Conservation (phyloP, 495 filamentous ascomycete species). For the Hypoxylon subgilvum region DNA sequence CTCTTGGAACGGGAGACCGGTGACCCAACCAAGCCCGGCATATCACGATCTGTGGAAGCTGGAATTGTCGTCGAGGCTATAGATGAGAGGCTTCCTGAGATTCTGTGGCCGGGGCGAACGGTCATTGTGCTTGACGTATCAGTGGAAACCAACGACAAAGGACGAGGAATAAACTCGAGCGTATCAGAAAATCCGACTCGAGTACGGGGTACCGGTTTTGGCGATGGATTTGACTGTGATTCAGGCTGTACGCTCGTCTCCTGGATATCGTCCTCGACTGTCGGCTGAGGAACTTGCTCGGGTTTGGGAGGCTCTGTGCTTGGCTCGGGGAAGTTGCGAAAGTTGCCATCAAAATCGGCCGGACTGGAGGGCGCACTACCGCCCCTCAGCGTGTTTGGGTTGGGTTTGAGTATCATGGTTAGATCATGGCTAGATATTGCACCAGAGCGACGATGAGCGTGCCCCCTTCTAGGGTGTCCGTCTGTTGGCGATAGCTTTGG, state of each 20-base stretch:
- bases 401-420: constrained; percentile 70
- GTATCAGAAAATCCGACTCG: constrained; percentile 66
- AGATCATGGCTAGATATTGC: constrained; percentile 87
- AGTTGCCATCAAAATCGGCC: constrained; percentile 52
- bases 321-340: constrained; percentile 45
- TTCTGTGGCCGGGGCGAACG: constrained; percentile 65
- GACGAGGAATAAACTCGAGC: constrained; percentile 72
- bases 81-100: constrained; percentile 68
- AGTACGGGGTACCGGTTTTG: constrained; percentile 50
- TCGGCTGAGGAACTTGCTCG: constrained; percentile 4
- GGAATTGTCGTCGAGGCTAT: constrained; percentile 57
- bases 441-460: constrained; percentile 84
- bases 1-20: constrained; percentile 37
- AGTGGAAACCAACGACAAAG: constrained; percentile 73
- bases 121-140: constrained; percentile 73
- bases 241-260: constrained; percentile 30
- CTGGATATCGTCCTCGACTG: constrained; percentile 2
- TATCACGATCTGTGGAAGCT: constrained; percentile 46
- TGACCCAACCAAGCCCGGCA: constrained; percentile 33
- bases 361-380: constrained; percentile 75
- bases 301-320: constrained; percentile 16
- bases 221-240: constrained; percentile 41
- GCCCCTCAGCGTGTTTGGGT: constrained; percentile 54
- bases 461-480: constrained; percentile 64
- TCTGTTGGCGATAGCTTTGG: constrained; percentile 55